Evolutionary conservation across 2,329 filamentous ascomycete species (phyloP).

Genomic region (Nannizziopsis barbatae): DNA sequence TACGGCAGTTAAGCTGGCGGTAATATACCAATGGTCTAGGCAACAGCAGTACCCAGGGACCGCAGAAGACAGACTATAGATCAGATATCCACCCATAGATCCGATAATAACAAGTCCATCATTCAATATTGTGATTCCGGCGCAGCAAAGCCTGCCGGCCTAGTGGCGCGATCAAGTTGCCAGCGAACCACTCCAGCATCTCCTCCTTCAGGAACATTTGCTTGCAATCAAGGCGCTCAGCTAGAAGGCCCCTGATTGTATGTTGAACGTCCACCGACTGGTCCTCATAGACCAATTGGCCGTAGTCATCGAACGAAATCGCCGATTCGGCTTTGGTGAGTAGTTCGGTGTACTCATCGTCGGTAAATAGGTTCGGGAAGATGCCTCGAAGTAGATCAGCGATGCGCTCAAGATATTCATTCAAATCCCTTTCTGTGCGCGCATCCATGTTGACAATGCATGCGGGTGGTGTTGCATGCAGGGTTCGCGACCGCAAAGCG

Average conservation of each 20-base stretch:
- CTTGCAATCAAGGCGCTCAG: constrained; percentile 25
- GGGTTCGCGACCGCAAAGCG: constrained; percentile 23
- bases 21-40: too few relatives aligned
- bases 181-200: constrained; percentile 33
- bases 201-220: constrained; percentile 26
- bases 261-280: constrained; percentile 21
- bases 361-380: constrained; percentile 31
- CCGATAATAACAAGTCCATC: neutral
- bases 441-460: constrained; percentile 1
- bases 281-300: constrained; percentile 12
- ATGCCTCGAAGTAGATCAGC: constrained; percentile 31
- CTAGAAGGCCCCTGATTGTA: constrained; percentile 28
- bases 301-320: constrained; percentile 13
- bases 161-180: constrained; percentile 19
- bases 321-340: constrained; percentile 17
- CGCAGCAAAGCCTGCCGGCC: constrained; percentile 8
- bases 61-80: neutral
- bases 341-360: constrained; percentile 29
- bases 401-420: constrained; percentile 29
- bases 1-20: too few relatives aligned
- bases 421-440: constrained; percentile 9
- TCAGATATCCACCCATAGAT: too few relatives aligned
- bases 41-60: too few relatives aligned
- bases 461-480: constrained; percentile 5
- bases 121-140: neutral